Evolutionary conservation across 352 stramenopile species (phyloP), one percentile per base, ranked within the genome.

Genomic region (Phytophthora colocasiae): DNA sequence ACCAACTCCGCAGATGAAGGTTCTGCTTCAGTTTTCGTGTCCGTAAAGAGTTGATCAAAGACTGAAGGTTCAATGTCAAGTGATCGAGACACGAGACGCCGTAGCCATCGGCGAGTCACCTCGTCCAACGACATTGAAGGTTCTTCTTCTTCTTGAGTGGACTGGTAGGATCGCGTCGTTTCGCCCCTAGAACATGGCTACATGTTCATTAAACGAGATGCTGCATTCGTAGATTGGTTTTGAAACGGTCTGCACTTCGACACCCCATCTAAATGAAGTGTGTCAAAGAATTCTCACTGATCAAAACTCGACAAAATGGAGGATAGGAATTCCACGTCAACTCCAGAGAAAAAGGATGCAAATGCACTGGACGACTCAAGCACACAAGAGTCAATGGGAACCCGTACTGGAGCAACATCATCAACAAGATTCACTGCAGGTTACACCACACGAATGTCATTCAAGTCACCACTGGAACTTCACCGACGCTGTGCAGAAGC

Each of bases 31-130:
- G 50, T 71, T 34, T 76, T 74, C 27, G 75, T 31, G 38, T 71
- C 78, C 14, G 81, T 57, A 12, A 87, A 44, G 7, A 90, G 66
- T 24, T 81, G 67, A 53, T 93, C 81, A 40, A 93, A 85, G 9
- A 86, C 72, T 2, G 73, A 54, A 17, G 52, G 51, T 17, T 91
- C 81, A 6, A 91, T 54, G 54, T 92, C 85, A 34, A 93, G 65
- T 53, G 83, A 68, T 43, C 74, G 69, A 14, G 77, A 80, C 55
- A 92, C 75, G n/a, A 92, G 78, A 2, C 83, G 80, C 36, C 73
- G 80, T 45, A 93, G 77, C 85, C 85, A 93, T 15, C 68, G 70
- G 17, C 71, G 49, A 26, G 69, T 74, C 41, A 71, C 43, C 1
- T 91, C 84, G 52, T 93, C 81, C 78, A 93, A 40, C 52, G 63